Base-by-base conservation (phyloP, 1,139 yeast genomes). In the Yamadazyma spencermartinsiae region DNA sequence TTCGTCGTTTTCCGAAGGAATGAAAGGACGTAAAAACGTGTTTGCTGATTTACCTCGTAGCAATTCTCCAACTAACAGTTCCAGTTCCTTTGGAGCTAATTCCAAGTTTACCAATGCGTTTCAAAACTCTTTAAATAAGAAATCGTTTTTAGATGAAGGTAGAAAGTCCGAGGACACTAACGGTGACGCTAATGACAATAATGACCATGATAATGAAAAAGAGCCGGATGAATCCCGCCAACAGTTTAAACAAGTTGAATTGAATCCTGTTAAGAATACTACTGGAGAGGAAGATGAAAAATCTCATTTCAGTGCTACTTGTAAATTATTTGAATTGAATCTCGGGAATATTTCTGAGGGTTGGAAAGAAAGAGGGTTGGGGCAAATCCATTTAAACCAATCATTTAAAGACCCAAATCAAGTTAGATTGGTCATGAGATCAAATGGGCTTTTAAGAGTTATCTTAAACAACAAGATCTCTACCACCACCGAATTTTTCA, bases 331-430 rank as follows among this genome's bases (percentile, higher is more conserved):
- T 56, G 87, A 82, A 37, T 66, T 88, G 48, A 81, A 85, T 49
- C 65, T 90, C 29, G 65, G 82, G 1, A 73, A 78, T 30, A 73
- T 85, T 1, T 60, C 74, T 10, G 78, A 74, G 19, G 97, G 96
- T 2, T 94, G 99, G 98, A 92, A 86, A 58, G 98, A 94, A 61
- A 78, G 95, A 52, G 99, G 98, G 13, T 74, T 85, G 29, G 99
- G 99, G 1, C 76, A 81, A 4, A 65, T 94, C 13, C 96, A 87
- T 59, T 76, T 94, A 28, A 92, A 92, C 60, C 76, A 76, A 44
- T 63, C 71, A n/a, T 53, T 58, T 17, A 52, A 52, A 3, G 65
- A 65, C 34, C 55, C 63, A 4, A 47, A 51, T 17, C 55, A 61
- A 36, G 61, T 63, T 37, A 56, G 98, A 49, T 60, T 92, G 19